phyloP scores from a whole-genome alignment of 768 basidiomycete genomes.

The Clavaria fumosa region DNA sequence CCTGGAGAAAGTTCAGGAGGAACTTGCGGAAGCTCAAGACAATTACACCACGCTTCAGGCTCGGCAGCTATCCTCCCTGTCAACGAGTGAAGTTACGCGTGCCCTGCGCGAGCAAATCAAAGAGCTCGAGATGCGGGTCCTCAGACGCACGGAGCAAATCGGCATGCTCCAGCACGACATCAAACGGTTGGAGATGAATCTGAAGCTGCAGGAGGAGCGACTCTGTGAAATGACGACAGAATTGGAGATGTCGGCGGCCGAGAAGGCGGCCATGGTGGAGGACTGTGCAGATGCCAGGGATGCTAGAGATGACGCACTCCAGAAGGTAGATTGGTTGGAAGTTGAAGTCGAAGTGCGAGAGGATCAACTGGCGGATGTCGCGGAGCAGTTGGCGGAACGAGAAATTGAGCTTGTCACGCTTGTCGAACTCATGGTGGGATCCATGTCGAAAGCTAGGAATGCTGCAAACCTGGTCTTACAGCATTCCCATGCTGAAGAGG shows the following conservation, averaged over 20 bases:
- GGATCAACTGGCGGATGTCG: no score
- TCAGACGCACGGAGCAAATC: conserved; percentile 57
- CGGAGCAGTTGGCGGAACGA: no score
- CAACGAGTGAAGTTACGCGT: conserved; percentile 36
- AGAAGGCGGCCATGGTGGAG: conserved; percentile 73
- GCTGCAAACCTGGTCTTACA: no score
- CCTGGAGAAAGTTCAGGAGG: conserved; percentile 33
- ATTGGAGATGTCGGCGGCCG: conserved; percentile 43
- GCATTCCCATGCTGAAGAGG: no score
- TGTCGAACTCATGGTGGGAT: conserved; percentile 21
- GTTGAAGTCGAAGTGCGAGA: conserved; percentile 34
- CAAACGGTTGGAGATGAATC: conserved; percentile 58
- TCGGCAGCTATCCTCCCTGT: conserved; percentile 52
- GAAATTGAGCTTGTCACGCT: conserved; percentile 8
- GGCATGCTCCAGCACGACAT: conserved; percentile 71
- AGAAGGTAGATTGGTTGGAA: conserved; percentile 43
- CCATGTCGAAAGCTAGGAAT: no score
- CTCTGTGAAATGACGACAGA: conserved; percentile 55
- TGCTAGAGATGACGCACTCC: conserved; percentile 48
- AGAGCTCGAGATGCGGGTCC: conserved; percentile 50
- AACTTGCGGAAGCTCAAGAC: conserved; percentile 38
- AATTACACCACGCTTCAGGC: conserved; percentile 49
- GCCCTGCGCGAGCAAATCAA: conserved; percentile 49
- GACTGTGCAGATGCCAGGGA: conserved; percentile 70
- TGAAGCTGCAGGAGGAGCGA: conserved; percentile 60